phyloP scores from a whole-genome alignment of 2,329 filamentous ascomycete genomes.

The Cercospora berteroae region DNA sequence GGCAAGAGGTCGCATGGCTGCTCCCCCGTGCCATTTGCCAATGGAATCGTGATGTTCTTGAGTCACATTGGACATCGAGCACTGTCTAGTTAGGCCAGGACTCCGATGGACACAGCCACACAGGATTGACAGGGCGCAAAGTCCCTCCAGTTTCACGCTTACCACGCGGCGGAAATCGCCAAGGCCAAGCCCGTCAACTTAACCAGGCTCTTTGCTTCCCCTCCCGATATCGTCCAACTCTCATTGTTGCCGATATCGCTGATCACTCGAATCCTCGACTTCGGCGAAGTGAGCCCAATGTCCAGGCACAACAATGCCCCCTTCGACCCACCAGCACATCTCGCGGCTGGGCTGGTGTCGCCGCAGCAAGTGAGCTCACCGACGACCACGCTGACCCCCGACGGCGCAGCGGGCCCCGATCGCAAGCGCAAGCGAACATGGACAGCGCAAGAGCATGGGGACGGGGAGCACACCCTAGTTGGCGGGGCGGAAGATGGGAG shows the following conservation, averaged over 20 bases:
- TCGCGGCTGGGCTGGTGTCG: slow-evolving; percentile 16
- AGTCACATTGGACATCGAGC: background rate
- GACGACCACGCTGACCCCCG: slow-evolving; percentile 16
- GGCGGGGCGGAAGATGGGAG: slow-evolving; percentile 22
- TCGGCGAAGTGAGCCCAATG: slow-evolving; percentile 20
- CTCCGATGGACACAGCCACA: background rate
- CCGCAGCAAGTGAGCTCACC: slow-evolving; percentile 23
- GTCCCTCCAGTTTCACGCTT: slow-evolving; percentile 7
- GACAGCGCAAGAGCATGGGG: slow-evolving; percentile 15
- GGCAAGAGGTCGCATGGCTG: background rate
- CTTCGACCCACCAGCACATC: slow-evolving; percentile 26
- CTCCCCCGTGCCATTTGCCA: background rate
- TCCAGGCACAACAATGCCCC: slow-evolving; percentile 28
- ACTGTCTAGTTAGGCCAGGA: background rate
- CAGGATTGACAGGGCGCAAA: background rate
- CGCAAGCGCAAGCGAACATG: slow-evolving; percentile 28
- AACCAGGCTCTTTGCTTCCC: slow-evolving; percentile 2
- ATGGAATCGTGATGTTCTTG: background rate
- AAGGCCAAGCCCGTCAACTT: background rate
- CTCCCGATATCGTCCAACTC: slow-evolving; percentile 16
- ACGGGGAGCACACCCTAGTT: slow-evolving; percentile 17
- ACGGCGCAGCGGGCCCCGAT: slow-evolving; percentile 12
- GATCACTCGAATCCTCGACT: slow-evolving; percentile 4
- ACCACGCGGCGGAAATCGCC: background rate
- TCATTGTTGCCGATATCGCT: slow-evolving; percentile 6